Evolutionary conservation across 257 asterid genomes (phyloP).

Genomic region (Plantago ovata): DNA sequence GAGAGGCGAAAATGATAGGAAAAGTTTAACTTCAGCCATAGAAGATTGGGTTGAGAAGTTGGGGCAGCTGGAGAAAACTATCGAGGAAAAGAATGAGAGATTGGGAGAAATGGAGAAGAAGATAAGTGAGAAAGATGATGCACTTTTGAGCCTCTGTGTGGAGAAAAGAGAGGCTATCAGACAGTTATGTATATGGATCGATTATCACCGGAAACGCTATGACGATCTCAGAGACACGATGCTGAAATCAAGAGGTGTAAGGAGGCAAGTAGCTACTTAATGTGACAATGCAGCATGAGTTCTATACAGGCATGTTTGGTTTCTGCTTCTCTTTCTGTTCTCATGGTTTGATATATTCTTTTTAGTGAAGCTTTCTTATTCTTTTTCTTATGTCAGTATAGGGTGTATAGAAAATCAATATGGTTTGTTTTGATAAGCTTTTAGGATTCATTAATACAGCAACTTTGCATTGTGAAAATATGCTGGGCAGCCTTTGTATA

Average conservation of each 20-base stretch:
- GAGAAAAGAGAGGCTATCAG: constrained; percentile 85
- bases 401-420: constrained; percentile 23
- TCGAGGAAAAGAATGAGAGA: constrained; percentile 34
- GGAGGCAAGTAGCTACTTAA: constrained; percentile 42
- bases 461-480: constrained; percentile 23
- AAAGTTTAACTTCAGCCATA: constrained; percentile 30
- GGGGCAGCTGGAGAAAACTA: constrained; percentile 35
- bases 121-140: constrained; percentile 58
- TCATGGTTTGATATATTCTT: constrained; percentile 22
- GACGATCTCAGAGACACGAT: constrained; percentile 57
- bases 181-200: constrained; percentile 72
- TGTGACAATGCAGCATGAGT: not conserved
- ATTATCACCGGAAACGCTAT: constrained; percentile 65
- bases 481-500: constrained; percentile 17
- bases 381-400: not conserved
- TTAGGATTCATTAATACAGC: constrained; percentile 5
- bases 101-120: constrained; percentile 44
- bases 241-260: constrained; percentile 37
- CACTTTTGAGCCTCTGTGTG: constrained; percentile 51
- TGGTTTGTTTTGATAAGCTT: constrained; percentile 18
- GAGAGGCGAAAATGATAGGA: constrained; percentile 42
- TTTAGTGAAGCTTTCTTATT: constrained; percentile 2
- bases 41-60: constrained; percentile 41
- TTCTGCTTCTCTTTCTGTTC: constrained; percentile 10
- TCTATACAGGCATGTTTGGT: constrained; percentile 13